Percentiles rank a stretch among this genome's conserved stretches.
phyloP scores from a whole-genome alignment of 768 basidiomycete species.

The Phlebiopsis flavidoalba region DNA sequence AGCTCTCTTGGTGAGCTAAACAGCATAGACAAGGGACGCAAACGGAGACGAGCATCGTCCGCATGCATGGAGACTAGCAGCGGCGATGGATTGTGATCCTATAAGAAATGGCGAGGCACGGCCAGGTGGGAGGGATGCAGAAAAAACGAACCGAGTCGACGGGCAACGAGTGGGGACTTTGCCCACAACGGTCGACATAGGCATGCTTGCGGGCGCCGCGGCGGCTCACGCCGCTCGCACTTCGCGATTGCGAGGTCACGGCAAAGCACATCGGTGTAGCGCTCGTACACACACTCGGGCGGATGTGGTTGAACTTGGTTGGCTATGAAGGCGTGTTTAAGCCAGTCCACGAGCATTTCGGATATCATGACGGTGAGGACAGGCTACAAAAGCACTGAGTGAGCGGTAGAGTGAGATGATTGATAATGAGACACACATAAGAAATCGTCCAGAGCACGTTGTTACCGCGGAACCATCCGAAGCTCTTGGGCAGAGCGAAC shows the following conservation, averaged over 20 bases:
- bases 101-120: slow-evolving; percentile 74
- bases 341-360: slow-evolving; percentile 95
- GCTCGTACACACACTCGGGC: slow-evolving; percentile 90
- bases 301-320: slow-evolving; percentile 99
- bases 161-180: slow-evolving; percentile 91
- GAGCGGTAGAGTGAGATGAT: background rate
- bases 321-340: slow-evolving; percentile 98
- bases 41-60: slow-evolving; percentile 36
- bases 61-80: slow-evolving; percentile 47
- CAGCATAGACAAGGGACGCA: slow-evolving; percentile 33
- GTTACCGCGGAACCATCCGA: slow-evolving; percentile 78
- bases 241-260: slow-evolving; percentile 84
- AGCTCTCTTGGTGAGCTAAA: slow-evolving; percentile 16
- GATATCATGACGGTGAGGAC: slow-evolving; percentile 87
- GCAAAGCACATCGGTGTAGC: slow-evolving; percentile 93
- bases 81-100: slow-evolving; percentile 63
- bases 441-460: slow-evolving; percentile 84
- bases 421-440: slow-evolving; percentile 52
- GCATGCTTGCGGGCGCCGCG: slow-evolving; percentile 65
- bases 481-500: slow-evolving; percentile 73
- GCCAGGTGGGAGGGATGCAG: slow-evolving; percentile 90
- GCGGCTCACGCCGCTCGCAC: slow-evolving; percentile 66
- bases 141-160: slow-evolving; percentile 91
- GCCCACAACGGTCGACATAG: slow-evolving; percentile 94
- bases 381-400: slow-evolving; percentile 47